Evolutionary conservation across 2,329 filamentous ascomycete genomes (phyloP).

Genomic region (Delphinella strobiligena): DNA sequence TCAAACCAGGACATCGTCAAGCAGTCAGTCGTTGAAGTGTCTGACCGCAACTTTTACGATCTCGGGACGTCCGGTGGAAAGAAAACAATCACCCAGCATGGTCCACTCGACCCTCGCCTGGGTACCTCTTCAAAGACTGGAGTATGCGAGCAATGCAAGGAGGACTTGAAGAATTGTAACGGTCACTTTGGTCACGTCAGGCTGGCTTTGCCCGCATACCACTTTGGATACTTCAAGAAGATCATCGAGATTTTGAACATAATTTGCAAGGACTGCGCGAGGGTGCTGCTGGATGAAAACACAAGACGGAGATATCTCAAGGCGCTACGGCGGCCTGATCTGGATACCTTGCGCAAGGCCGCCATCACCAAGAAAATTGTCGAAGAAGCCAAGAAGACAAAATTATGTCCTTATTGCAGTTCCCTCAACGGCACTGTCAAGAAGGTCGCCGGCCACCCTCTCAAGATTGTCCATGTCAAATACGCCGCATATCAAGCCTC

Average conservation of each 20-base stretch:
- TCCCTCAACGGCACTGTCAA: conserved; percentile 83
- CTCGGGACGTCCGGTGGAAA: conserved; percentile 47
- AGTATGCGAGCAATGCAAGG: conserved; percentile 70
- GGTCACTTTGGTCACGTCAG: conserved; percentile 93
- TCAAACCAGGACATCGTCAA: conserved; percentile 91
- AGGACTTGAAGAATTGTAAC: conserved; percentile 71
- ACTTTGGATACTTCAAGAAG: conserved; percentile 91
- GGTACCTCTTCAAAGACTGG: conserved; percentile 78
- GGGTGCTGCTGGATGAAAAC: conserved; percentile 67
- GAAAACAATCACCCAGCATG: conserved; percentile 65
- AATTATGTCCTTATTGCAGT: conserved; percentile 67
- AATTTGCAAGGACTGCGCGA: conserved; percentile 89
- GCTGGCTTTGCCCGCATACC: conserved; percentile 82
- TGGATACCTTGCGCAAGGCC: conserved; percentile 79
- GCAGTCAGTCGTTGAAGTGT: conserved; percentile 87
- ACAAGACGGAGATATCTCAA: conserved; percentile 69
- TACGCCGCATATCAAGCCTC: conserved; percentile 82
- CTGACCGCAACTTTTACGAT: conserved; percentile 89
- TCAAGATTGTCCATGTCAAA: conserved; percentile 91
- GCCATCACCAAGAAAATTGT: conserved; percentile 80
- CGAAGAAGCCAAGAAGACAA: conserved; percentile 78
- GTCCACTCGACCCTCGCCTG: conserved; percentile 77
- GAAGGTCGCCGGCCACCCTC: conserved; percentile 66
- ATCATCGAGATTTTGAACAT: conserved; percentile 85
- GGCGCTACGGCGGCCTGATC: conserved; percentile 64